phyloP scores from a whole-genome alignment of 139 green algal genomes.

The Zygnema circumcarinatum region DNA sequence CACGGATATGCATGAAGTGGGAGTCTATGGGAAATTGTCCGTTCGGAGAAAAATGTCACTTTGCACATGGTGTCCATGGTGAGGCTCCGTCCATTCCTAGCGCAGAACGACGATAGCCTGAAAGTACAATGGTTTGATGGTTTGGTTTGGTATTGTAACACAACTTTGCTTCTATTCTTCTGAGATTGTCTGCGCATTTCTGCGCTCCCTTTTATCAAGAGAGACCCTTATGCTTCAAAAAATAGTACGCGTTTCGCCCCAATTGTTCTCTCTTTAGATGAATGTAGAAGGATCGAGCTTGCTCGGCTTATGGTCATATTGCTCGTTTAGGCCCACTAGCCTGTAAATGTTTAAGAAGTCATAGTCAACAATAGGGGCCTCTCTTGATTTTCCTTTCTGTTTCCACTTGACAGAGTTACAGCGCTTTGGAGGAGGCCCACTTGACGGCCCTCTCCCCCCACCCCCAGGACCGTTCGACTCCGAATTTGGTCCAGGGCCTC shows the following conservation, averaged over 20 bases:
- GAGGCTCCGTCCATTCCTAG: no score
- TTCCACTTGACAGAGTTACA: neutral
- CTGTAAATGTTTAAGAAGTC: no score
- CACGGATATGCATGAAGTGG: constrained; percentile 45
- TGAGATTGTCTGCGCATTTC: no score
- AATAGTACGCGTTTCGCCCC: no score
- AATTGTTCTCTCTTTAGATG: no score
- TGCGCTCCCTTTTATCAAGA: no score
- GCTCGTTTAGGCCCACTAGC: no score
- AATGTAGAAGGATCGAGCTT: no score
- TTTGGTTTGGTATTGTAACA: neutral
- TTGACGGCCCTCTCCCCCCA: neutral
- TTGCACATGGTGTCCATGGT: constrained; percentile 41
- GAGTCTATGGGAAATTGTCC: constrained; percentile 35
- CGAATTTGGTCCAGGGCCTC: no score
- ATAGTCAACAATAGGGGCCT: neutral
- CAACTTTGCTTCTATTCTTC: neutral
- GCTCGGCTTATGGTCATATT: no score
- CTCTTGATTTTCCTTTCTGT: neutral
- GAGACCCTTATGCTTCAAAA: no score
- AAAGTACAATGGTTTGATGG: neutral
- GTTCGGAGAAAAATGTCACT: constrained; percentile 51
- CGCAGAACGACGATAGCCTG: neutral
- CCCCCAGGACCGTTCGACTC: no score
- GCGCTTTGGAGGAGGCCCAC: neutral